These are phyloP conservation scores for Trypanosoma rangeli DNA, from an alignment of 208 protist genomes.

Conservation along the genomic window DNA sequence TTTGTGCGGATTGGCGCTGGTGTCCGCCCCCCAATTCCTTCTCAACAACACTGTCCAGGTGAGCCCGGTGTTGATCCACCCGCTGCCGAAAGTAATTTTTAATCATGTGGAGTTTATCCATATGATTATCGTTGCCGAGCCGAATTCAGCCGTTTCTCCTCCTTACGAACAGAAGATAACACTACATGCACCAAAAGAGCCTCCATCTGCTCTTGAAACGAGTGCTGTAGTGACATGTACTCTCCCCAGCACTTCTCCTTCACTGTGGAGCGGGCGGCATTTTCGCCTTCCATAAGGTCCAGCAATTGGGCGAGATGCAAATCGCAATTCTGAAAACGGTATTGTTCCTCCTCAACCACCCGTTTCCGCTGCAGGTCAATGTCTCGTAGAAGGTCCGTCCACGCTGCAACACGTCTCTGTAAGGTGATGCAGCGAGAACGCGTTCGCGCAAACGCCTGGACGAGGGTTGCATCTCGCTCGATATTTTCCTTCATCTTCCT, in stretches of 20 bases:
- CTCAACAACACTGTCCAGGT: constrained; percentile 21
- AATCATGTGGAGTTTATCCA: constrained; percentile 12
- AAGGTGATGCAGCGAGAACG: not conserved
- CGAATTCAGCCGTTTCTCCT: constrained; percentile 5
- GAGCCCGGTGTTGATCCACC: constrained; percentile 2
- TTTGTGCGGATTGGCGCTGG: not conserved
- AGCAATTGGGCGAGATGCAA: constrained; percentile 2
- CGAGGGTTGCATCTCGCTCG: not conserved
- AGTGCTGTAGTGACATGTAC: not conserved
- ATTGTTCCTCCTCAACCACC: constrained; percentile 3
- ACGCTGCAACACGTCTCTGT: constrained; percentile 4
- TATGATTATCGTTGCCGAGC: not conserved
- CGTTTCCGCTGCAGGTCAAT: constrained; percentile 7
- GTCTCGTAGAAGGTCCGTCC: constrained; percentile 6
- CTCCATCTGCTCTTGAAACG: constrained; percentile 14
- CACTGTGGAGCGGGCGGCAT: constrained; percentile 13
- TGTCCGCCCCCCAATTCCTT: not conserved
- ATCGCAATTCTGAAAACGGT: not conserved
- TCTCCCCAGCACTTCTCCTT: constrained; percentile 22
- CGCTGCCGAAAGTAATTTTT: constrained; percentile 15
- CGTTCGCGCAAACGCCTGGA: constrained; percentile 21
- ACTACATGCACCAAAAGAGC: constrained; percentile 3
- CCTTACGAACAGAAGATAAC: not conserved
- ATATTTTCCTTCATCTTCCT: constrained; percentile 3
- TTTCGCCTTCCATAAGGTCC: constrained; percentile 25